phyloP scores from a whole-genome alignment of 495 filamentous ascomycete genomes.

The Podospora comata region DNA sequence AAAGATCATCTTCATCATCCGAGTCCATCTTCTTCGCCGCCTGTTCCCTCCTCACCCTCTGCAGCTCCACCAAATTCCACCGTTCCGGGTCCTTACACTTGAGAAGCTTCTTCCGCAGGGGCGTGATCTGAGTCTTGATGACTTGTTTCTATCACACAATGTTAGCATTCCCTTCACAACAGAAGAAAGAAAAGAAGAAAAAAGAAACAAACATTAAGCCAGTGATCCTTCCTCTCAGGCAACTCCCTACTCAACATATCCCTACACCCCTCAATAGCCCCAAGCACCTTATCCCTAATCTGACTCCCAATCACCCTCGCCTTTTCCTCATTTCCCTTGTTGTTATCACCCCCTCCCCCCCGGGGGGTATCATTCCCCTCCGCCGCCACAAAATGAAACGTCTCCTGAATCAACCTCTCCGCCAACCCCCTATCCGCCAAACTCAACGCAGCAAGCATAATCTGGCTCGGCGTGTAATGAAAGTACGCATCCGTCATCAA shows the following conservation, averaged over 20 bases:
- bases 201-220: conserved; percentile 38
- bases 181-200: background rate
- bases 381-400: conserved; percentile 47
- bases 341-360: conserved; percentile 2
- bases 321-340: conserved; percentile 24
- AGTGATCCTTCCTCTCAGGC: conserved; percentile 42
- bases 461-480: conserved; percentile 91
- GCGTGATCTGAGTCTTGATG: conserved; percentile 45
- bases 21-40: conserved; percentile 42
- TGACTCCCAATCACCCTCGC: conserved; percentile 31
- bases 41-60: conserved; percentile 47
- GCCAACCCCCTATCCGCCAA: conserved; percentile 71
- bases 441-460: conserved; percentile 77
- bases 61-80: conserved; percentile 57
- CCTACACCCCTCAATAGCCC: conserved; percentile 48
- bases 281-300: conserved; percentile 45
- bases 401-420: conserved; percentile 68
- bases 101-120: conserved; percentile 68
- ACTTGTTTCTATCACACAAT: conserved; percentile 29
- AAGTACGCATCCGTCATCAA: conserved; percentile 92
- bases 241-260: conserved; percentile 50
- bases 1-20: conserved; percentile 23
- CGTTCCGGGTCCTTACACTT: conserved; percentile 74
- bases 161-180: background rate
- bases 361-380: conserved; percentile 25